Evolutionary conservation across 2,329 filamentous ascomycete species (phyloP).

Genomic region (Colletotrichum sp.): DNA sequence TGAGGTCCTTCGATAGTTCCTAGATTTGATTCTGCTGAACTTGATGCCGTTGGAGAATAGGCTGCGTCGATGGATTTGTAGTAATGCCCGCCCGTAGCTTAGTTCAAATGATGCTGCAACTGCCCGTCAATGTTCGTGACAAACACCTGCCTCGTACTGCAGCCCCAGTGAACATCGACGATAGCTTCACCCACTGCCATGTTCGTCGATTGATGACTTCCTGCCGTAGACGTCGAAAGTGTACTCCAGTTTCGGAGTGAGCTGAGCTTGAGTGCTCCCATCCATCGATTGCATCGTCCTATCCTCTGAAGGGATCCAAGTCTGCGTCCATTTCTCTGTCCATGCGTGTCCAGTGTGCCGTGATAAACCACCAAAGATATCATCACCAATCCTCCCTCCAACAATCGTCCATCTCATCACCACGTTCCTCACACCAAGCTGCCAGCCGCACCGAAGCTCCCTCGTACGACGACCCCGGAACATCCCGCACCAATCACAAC

Average conservation of each 20-base stretch:
- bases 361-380: not conserved
- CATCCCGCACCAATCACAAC: conserved; percentile 6
- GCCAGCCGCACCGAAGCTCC: not conserved
- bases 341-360: rapidly evolving
- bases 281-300: not conserved
- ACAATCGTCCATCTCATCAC: not conserved
- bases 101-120: not conserved
- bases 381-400: not conserved
- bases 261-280: rapidly evolving
- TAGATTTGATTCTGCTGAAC: rapidly evolving
- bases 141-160: not conserved
- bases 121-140: not conserved
- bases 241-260: too few relatives aligned
- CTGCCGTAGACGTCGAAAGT: not conserved
- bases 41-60: rapidly evolving
- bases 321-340: not conserved
- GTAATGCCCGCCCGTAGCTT: not conserved
- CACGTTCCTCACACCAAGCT: not conserved
- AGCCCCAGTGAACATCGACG: not conserved
- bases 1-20: rapidly evolving
- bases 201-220: not conserved
- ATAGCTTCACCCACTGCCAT: not conserved
- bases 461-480: conserved; percentile 4
- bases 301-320: rapidly evolving
- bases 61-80: not conserved